phyloP scores from a whole-genome alignment of 305 asterid genomes.

The Plantago rigida region DNA sequence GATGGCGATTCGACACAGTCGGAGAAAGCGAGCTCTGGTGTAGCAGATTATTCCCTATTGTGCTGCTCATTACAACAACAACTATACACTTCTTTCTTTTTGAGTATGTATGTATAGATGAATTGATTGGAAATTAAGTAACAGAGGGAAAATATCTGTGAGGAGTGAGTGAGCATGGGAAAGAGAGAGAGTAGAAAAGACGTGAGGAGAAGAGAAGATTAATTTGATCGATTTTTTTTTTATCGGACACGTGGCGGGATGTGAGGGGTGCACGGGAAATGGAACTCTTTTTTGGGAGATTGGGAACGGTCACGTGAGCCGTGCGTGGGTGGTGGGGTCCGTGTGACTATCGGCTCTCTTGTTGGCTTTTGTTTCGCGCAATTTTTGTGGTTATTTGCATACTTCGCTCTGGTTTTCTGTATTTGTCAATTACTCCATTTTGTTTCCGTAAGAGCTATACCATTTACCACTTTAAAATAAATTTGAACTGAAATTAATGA shows the following conservation, averaged over 20 bases:
- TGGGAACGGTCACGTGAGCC: not conserved
- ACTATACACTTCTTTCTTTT: not conserved
- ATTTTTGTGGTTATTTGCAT: not conserved
- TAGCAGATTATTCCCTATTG: slow-evolving; percentile 72
- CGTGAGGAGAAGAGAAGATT: slow-evolving; percentile 14
- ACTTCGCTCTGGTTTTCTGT: not conserved
- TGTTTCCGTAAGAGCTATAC: not conserved
- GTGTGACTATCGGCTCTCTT: not conserved
- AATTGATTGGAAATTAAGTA: not conserved
- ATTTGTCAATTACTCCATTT: too few species aligned
- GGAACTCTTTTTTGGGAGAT: not conserved
- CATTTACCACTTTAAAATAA: too few species aligned
- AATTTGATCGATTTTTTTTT: slow-evolving; percentile 6
- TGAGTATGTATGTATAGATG: too few species aligned
- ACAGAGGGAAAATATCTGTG: not conserved
- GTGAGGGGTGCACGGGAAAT: slow-evolving; percentile 27
- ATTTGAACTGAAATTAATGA: too few species aligned
- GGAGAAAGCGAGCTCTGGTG: slow-evolving; percentile 58
- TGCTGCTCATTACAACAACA: slow-evolving; percentile 44
- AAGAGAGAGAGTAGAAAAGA: not conserved
- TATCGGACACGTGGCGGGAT: slow-evolving; percentile 33
- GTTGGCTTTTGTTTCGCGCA: not conserved
- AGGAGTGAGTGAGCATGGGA: not conserved
- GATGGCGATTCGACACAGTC: slow-evolving; percentile 43
- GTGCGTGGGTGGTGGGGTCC: not conserved